These are phyloP conservation scores for Ephemerocybe angulata DNA, from an alignment of 768 basidiomycete species.

Conservation along the genomic window DNA sequence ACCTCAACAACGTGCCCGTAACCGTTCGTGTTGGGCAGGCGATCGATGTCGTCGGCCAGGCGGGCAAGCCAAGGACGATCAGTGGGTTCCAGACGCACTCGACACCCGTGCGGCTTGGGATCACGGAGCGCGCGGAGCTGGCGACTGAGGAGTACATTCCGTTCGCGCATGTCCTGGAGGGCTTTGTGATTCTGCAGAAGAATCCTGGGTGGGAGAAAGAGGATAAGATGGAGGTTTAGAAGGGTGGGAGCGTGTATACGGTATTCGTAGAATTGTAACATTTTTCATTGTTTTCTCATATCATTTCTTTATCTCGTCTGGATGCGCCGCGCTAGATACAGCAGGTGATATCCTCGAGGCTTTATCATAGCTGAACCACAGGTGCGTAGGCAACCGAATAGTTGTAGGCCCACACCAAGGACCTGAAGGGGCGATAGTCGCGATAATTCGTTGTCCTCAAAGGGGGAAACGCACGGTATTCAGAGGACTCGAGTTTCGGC, in stretches of 20 bases:
- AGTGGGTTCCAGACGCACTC: slow-evolving; percentile 98
- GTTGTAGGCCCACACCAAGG: no score
- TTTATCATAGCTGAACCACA: no score
- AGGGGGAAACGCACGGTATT: no score
- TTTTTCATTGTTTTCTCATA: no score
- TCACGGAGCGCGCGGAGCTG: slow-evolving; percentile 90
- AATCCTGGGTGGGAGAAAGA: slow-evolving; percentile 88
- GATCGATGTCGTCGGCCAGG: slow-evolving; percentile 95
- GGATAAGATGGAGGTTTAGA: slow-evolving; percentile 65
- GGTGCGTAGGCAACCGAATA: no score
- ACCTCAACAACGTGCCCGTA: slow-evolving; percentile 79
- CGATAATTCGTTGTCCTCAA: no score
- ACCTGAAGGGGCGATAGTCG: no score
- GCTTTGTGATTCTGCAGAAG: slow-evolving; percentile 88
- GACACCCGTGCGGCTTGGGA: slow-evolving; percentile 92
- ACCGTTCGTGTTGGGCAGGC: slow-evolving; percentile 97
- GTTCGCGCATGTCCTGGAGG: slow-evolving; percentile 86
- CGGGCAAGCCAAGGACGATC: slow-evolving; percentile 94
- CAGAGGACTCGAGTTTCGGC: no score
- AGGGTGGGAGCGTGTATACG: not conserved
- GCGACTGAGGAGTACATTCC: slow-evolving; percentile 97
- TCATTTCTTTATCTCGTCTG: no score
- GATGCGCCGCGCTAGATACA: no score
- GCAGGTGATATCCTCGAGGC: no score
- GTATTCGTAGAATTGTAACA: no score